Conservation (phyloP, 352 stramenopile species). For the Blastocystis hominis region DNA sequence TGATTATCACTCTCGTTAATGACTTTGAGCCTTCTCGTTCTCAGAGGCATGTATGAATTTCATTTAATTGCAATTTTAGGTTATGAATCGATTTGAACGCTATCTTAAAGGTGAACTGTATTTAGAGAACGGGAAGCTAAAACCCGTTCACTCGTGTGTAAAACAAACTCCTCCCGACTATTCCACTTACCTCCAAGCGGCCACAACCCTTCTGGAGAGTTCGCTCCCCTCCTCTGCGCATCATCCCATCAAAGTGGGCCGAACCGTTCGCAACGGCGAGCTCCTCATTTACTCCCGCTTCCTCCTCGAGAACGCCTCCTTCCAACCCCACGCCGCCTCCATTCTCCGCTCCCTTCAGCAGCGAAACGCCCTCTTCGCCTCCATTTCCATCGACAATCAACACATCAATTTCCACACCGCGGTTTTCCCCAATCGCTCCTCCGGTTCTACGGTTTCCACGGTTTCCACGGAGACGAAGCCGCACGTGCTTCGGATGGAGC, state of each 20-base stretch:
- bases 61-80: background rate
- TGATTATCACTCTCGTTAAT: background rate
- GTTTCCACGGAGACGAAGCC: background rate
- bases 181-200: too few relatives aligned
- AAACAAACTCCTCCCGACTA: too few relatives aligned
- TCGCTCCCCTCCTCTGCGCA: background rate
- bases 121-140: background rate
- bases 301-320: background rate
- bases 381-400: background rate
- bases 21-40: background rate
- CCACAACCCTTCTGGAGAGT: too few relatives aligned
- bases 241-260: background rate
- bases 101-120: constrained; percentile 7
- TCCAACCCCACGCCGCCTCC: background rate
- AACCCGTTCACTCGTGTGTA: background rate
- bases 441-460: background rate
- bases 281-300: background rate
- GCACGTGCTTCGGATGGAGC: background rate
- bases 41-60: background rate
- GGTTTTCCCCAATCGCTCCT: background rate
- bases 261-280: background rate
- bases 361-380: background rate
- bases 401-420: background rate
- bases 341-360: background rate
- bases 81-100: background rate